A percentile compares a stretch with the other conserved stretches of the same genome.
These are phyloP conservation scores for Escallonia rubra DNA, from an alignment of 129 eudicot species.

Conservation along the genomic window DNA sequence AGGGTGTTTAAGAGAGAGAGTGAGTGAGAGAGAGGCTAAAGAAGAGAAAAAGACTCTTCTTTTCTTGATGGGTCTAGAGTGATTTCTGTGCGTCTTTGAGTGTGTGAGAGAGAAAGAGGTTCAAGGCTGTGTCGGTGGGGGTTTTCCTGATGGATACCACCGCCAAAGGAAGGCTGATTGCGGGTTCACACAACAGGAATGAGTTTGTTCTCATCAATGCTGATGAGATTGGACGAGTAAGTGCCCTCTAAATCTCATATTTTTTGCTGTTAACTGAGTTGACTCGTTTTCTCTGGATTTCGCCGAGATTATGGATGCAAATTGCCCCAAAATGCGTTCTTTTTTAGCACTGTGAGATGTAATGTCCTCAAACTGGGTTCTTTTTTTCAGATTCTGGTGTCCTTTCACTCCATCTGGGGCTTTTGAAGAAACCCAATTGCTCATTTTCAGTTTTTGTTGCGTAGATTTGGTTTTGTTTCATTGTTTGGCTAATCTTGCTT, in stretches of 20 bases:
- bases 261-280: neutral
- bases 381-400: too few species aligned
- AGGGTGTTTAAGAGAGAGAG: conserved; percentile 17
- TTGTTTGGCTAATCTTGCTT: neutral
- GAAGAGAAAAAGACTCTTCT: conserved; percentile 1
- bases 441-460: conserved; percentile 3
- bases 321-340: neutral
- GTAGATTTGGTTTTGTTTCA: neutral
- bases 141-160: conserved; percentile 54
- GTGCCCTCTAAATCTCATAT: conserved; percentile 22
- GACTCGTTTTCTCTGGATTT: neutral
- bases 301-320: neutral
- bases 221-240: conserved; percentile 96
- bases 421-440: neutral
- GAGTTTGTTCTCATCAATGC: conserved; percentile 98
- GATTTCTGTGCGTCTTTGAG: conserved; percentile 14
- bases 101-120: conserved; percentile 11
- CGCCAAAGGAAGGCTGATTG: conserved; percentile 73
- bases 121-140: conserved; percentile 9
- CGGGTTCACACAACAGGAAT: conserved; percentile 96
- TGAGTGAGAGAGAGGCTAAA: neutral
- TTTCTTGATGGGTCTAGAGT: conserved; percentile 24
- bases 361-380: too few species aligned
- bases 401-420: neutral
- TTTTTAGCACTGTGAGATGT: neutral